These are phyloP conservation scores for Pseudogymnoascus sp. DNA, from an alignment of 2,329 filamentous ascomycete genomes.

Conservation along the genomic window DNA sequence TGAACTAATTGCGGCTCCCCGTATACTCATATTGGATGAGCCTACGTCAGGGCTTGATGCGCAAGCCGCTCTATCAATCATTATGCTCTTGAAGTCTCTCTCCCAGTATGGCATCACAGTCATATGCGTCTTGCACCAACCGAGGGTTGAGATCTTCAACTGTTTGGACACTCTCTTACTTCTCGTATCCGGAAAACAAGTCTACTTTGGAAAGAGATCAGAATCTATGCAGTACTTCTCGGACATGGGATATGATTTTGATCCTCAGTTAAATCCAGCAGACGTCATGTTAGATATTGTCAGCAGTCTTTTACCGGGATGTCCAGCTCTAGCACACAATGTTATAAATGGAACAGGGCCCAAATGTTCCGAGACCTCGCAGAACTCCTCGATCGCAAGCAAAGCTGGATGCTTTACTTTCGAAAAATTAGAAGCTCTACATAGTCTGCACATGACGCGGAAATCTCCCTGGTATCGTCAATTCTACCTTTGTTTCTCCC, in stretches of 20 bases:
- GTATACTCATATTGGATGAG: conserved; percentile 46
- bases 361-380: not conserved
- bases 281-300: conserved; percentile 55
- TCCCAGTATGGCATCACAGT: conserved; percentile 47
- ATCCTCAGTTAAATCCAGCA: conserved; percentile 41
- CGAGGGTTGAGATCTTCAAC: conserved; percentile 49
- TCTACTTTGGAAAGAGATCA: conserved; percentile 42
- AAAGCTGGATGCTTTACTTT: not conserved
- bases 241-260: conserved; percentile 42
- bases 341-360: not conserved
- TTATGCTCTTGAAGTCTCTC: conserved; percentile 42
- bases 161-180: conserved; percentile 48
- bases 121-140: conserved; percentile 52
- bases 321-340: not conserved
- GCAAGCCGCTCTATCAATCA: conserved; percentile 36
- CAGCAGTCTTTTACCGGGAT: not conserved
- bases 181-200: conserved; percentile 43
- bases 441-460: not conserved
- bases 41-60: conserved; percentile 47
- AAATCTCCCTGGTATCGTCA: not conserved
- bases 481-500: not conserved
- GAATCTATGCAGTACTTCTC: conserved; percentile 42
- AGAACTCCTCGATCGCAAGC: not conserved
- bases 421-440: not conserved
- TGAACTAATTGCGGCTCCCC: conserved; percentile 47